Percentiles rank a stretch among this genome's conserved stretches.
phyloP scores from a whole-genome alignment of 2,329 filamentous ascomycete genomes.

The Ophiocordyceps camponoti-floridani region DNA sequence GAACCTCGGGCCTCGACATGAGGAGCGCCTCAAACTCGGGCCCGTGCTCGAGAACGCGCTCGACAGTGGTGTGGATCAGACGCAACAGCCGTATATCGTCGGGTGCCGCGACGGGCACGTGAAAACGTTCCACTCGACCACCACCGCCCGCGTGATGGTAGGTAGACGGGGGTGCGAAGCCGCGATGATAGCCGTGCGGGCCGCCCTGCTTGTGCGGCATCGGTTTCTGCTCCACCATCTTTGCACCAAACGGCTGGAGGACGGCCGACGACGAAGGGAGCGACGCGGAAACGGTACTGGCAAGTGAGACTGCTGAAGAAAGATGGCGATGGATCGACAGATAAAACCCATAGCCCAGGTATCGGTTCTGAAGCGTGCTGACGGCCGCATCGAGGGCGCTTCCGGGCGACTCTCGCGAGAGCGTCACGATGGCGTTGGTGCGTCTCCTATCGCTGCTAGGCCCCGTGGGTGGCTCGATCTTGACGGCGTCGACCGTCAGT shows the following conservation, averaged over 20 bases:
- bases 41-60: slow-evolving; percentile 61
- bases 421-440: slow-evolving; percentile 59
- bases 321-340: slow-evolving; percentile 66
- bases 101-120: slow-evolving; percentile 60
- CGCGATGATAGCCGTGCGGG: slow-evolving; percentile 30
- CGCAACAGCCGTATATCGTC: slow-evolving; percentile 61
- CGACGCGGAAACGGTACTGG: slow-evolving; percentile 20
- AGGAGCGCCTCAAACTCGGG: slow-evolving; percentile 81
- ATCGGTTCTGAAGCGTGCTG: slow-evolving; percentile 62
- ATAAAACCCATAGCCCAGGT: slow-evolving; percentile 72
- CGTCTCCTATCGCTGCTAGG: slow-evolving; percentile 47
- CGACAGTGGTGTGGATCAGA: slow-evolving; percentile 76
- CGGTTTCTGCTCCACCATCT: slow-evolving; percentile 31
- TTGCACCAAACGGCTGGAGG: slow-evolving; percentile 64
- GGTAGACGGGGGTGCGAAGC: slow-evolving; percentile 61
- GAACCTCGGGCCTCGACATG: slow-evolving; percentile 72
- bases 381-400: slow-evolving; percentile 71
- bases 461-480: slow-evolving; percentile 41
- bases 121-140: slow-evolving; percentile 29
- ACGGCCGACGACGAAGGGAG: slow-evolving; percentile 19
- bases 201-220: slow-evolving; percentile 15
- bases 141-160: slow-evolving; percentile 31
- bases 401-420: slow-evolving; percentile 64
- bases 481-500: slow-evolving; percentile 54
- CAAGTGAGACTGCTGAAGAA: slow-evolving; percentile 56